phyloP scores from a whole-genome alignment of 371 early-diverging fungal species.

The Choanephora cucurbitarum region DNA sequence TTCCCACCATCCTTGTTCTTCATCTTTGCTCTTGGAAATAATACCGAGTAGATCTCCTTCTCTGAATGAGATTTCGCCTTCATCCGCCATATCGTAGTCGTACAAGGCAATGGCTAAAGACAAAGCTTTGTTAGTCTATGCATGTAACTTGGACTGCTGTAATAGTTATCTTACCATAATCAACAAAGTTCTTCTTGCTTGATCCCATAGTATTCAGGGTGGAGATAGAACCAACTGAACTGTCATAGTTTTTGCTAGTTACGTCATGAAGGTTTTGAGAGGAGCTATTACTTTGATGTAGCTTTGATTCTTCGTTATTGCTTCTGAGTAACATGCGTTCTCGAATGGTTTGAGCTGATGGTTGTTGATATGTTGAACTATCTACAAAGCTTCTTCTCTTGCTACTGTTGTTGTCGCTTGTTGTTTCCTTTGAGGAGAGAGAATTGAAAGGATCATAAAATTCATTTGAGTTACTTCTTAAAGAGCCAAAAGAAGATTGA shows the following conservation, averaged over 20 bases:
- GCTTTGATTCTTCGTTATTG: not conserved
- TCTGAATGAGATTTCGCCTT: conserved; percentile 64
- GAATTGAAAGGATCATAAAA: conserved; percentile 28
- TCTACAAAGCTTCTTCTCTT: not conserved
- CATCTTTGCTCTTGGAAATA: conserved; percentile 45
- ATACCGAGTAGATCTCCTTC: conserved; percentile 66
- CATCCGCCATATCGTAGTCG: conserved; percentile 64
- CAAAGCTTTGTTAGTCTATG: not conserved
- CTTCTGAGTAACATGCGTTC: conserved; percentile 18
- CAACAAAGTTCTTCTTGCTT: conserved; percentile 14
- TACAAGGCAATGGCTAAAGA: conserved; percentile 58
- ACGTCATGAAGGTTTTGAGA: conserved; percentile 11
- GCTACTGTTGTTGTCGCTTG: not conserved
- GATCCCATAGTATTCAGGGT: not conserved
- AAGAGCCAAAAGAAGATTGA: not conserved
- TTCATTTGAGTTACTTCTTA: not conserved
- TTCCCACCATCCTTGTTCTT: conserved; percentile 71
- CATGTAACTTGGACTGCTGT: not conserved
- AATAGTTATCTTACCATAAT: conserved; percentile 21
- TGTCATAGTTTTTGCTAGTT: conserved; percentile 1
- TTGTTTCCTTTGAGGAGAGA: conserved; percentile 19
- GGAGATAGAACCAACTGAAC: not conserved
- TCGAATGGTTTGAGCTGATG: conserved; percentile 24
- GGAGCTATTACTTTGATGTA: conserved; percentile 1
- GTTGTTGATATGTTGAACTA: not conserved